Evolutionary conservation across 495 filamentous ascomycete genomes (phyloP).

Genomic region (Penicillium simplicissimum): DNA sequence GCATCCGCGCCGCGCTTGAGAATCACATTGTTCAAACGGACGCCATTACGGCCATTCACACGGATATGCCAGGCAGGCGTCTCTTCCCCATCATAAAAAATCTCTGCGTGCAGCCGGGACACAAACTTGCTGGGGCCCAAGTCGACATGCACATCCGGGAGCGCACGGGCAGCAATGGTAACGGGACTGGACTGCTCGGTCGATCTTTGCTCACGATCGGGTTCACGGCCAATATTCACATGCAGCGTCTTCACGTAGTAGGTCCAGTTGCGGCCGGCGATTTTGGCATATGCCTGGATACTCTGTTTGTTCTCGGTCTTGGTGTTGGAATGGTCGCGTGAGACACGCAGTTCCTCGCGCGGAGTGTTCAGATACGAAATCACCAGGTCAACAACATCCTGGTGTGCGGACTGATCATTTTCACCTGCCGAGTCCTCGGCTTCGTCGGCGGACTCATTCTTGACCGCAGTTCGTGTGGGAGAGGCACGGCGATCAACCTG

Average conservation of each 20-base stretch:
- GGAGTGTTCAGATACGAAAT: slow-evolving; percentile 66
- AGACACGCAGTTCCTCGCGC: slow-evolving; percentile 63
- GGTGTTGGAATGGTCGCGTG: slow-evolving; percentile 72
- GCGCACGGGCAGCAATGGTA: slow-evolving; percentile 46
- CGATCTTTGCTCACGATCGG: slow-evolving; percentile 55
- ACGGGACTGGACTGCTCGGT: slow-evolving; percentile 48
- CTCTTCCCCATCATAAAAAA: slow-evolving; percentile 72
- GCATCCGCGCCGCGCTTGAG: slow-evolving; percentile 65
- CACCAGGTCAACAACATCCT: slow-evolving; percentile 72
- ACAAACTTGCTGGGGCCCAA: slow-evolving; percentile 91
- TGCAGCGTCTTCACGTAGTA: slow-evolving; percentile 82
- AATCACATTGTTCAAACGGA: slow-evolving; percentile 71
- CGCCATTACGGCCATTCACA: slow-evolving; percentile 87
- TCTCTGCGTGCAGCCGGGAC: slow-evolving; percentile 82
- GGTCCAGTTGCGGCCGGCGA: slow-evolving; percentile 90
- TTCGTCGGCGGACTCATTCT: slow-evolving; percentile 40
- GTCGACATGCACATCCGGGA: slow-evolving; percentile 75
- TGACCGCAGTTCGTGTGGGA: slow-evolving; percentile 28
- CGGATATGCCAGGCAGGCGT: slow-evolving; percentile 71
- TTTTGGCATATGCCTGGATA: slow-evolving; percentile 89
- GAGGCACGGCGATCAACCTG: slow-evolving; percentile 43
- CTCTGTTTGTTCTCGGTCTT: slow-evolving; percentile 68
- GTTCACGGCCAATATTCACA: slow-evolving; percentile 81
- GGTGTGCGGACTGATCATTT: slow-evolving; percentile 52
- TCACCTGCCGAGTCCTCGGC: slow-evolving; percentile 51